A percentile compares a stretch with the other conserved stretches of the same genome.
These are phyloP conservation scores for Gymnopilus junonius DNA, from an alignment of 768 basidiomycete species.

Conservation along the genomic window DNA sequence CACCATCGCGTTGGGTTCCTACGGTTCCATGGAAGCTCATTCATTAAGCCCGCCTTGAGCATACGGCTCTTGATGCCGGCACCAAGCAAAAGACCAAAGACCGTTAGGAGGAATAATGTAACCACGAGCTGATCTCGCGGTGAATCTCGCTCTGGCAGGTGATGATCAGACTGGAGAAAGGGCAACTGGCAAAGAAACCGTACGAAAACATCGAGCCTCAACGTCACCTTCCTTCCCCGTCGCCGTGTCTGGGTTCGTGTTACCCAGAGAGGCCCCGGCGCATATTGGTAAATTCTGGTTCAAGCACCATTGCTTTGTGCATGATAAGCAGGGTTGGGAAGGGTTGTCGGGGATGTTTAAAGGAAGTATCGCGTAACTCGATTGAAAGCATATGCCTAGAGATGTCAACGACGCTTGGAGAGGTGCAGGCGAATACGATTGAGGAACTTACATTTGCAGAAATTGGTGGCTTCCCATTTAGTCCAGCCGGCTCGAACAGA, in stretches of 20 bases:
- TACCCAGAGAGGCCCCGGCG: conserved; percentile 78
- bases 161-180: conserved; percentile 5
- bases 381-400: conserved; percentile 87
- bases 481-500: conserved; percentile 41
- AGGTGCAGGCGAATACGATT: background rate
- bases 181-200: conserved; percentile 35
- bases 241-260: conserved; percentile 89
- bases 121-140: conserved; percentile 95
- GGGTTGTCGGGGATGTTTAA: conserved; percentile 83
- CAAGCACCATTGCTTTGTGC: conserved; percentile 95
- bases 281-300: conserved; percentile 90
- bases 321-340: conserved; percentile 88
- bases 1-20: conserved; percentile 71
- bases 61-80: conserved; percentile 86
- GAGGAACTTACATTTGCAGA: conserved; percentile 76
- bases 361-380: conserved; percentile 85
- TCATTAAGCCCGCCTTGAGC: conserved; percentile 73
- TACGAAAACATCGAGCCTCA: conserved; percentile 95
- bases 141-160: conserved; percentile 81
- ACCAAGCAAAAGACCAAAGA: conserved; percentile 83
- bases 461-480: conserved; percentile 91
- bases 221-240: conserved; percentile 96
- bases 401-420: conserved; percentile 7
- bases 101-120: conserved; percentile 85
- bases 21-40: conserved; percentile 60